These are phyloP conservation scores for Diaporthe citriasiana DNA, from an alignment of 2,329 filamentous ascomycete species.

Conservation along the genomic window DNA sequence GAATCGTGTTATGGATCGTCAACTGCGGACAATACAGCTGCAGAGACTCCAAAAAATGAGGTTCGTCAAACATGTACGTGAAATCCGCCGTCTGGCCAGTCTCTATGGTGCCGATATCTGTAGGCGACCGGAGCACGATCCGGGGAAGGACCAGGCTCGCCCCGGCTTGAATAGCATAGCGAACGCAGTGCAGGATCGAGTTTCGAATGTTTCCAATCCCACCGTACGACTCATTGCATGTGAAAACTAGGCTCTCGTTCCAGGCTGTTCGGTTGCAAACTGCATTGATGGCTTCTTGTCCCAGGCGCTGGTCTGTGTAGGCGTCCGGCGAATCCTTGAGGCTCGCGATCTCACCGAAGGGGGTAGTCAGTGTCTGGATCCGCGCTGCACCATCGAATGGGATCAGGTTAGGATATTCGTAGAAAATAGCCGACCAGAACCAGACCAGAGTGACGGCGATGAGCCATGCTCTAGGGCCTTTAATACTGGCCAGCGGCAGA, in stretches of 20 bases:
- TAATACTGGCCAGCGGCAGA: not conserved
- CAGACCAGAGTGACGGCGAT: not conserved
- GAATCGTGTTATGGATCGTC: not conserved
- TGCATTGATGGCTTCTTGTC: not conserved
- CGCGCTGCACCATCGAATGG: constrained; percentile 4
- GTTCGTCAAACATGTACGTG: constrained; percentile 26
- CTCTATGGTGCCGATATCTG: constrained; percentile 8
- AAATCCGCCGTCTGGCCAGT: constrained; percentile 30
- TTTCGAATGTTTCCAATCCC: constrained; percentile 30
- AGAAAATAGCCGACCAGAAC: not conserved
- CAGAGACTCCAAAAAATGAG: constrained; percentile 15
- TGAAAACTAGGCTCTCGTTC: constrained; percentile 27
- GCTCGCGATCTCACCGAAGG: not conserved
- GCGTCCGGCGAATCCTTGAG: not conserved
- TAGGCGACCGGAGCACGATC: constrained; percentile 13
- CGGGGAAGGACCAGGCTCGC: constrained; percentile 19
- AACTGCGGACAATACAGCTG: constrained; percentile 27
- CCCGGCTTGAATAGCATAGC: constrained; percentile 29
- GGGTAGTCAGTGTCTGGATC: not conserved
- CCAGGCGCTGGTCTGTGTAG: not conserved
- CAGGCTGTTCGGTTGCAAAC: constrained; percentile 4
- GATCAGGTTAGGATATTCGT: constrained; percentile 3
- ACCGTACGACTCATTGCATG: constrained; percentile 31
- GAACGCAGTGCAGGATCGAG: constrained; percentile 20
- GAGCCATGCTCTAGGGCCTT: not conserved